These are phyloP conservation scores for Zygotorulaspora mrakii DNA, from an alignment of 1,139 yeast genomes.

Conservation along the genomic window DNA sequence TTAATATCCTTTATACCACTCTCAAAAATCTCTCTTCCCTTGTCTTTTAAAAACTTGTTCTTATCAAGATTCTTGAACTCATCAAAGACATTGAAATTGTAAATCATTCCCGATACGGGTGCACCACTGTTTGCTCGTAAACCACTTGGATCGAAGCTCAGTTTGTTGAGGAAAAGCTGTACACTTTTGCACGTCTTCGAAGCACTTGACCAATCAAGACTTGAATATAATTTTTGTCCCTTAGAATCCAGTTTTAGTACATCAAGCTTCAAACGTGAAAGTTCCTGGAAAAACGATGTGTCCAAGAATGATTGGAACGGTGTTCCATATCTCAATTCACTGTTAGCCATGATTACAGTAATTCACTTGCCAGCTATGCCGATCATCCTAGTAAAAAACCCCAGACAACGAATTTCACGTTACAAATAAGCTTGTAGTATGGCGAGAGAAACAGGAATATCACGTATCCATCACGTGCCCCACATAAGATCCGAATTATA, in stretches of 20 bases:
- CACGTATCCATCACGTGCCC: too few species aligned
- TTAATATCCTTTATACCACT: slow-evolving; percentile 24
- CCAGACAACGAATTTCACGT: too few species aligned
- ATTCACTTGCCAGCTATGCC: too few species aligned
- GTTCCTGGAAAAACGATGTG: slow-evolving; percentile 75
- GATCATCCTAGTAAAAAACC: too few species aligned
- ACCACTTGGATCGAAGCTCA: slow-evolving; percentile 37
- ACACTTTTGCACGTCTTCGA: slow-evolving; percentile 41
- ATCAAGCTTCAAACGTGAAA: slow-evolving; percentile 43
- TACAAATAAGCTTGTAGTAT: too few species aligned
- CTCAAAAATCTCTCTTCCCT: slow-evolving; percentile 40
- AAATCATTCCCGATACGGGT: slow-evolving; percentile 25
- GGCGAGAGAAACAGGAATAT: too few species aligned
- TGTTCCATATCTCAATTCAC: slow-evolving; percentile 42
- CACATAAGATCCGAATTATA: too few species aligned
- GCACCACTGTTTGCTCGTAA: slow-evolving; percentile 6
- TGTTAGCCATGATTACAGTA: slow-evolving; percentile 7
- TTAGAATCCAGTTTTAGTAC: slow-evolving; percentile 33
- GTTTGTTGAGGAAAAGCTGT: slow-evolving; percentile 41
- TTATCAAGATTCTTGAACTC: slow-evolving; percentile 73
- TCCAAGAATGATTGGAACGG: slow-evolving; percentile 73
- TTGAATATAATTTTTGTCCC: slow-evolving; percentile 35
- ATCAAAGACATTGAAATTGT: slow-evolving; percentile 77
- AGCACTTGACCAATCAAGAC: slow-evolving; percentile 35
- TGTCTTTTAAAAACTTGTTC: slow-evolving; percentile 47